Evolutionary conservation across 2,329 filamentous ascomycete species (phyloP), one percentile per base, ranked within the genome.

Genomic region (Neospermospora avenae): DNA sequence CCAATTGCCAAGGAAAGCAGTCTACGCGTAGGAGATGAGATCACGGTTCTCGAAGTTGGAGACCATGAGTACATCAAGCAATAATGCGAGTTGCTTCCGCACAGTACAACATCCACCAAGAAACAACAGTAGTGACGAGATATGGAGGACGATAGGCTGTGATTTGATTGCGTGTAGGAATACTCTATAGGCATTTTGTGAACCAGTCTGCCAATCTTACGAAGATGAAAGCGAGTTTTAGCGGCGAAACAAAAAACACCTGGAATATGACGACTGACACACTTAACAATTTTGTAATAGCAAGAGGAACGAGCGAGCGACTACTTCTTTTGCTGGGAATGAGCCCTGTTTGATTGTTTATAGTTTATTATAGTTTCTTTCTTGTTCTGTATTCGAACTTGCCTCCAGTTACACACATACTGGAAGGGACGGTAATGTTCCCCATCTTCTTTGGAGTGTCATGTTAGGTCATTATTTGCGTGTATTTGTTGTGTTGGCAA

Each of bases 21-120:
- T 65, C 65, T 86, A 31, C 78, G 81, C 62, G 81, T 84, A 10
- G 84, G 84, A 60, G 85, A 86, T 78, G 72, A 75, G 35, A 59
- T 59, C 22, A 55, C 51, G 18, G 57, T 59, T 22, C 22, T 59
- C 16, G 57, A 59, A 42, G 49, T 59, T 41, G 57, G 57, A 37
- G 57, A 59, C 3, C 57, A 59, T 14, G 49, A 55, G 16, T 59
- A 59, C 42, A 49, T 59, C 34, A 55, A 59, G 41, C 57, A 59
- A 39, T 59, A 59, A 49, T 10, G 34, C 49, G 44, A 49, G 20
- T 54, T 57, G 31, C 42, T 48, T 25, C 5, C 14, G 35, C 25
- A 25, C 35, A n/a, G 13, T n/a, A 4, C 24, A 54, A 11, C 22
- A 20, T 39, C 24, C 49, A 39, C 13, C 28, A 44, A 8, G 41